phyloP scores from a whole-genome alignment of 2,329 filamentous ascomycete genomes.

The Cladosporium sp. region DNA sequence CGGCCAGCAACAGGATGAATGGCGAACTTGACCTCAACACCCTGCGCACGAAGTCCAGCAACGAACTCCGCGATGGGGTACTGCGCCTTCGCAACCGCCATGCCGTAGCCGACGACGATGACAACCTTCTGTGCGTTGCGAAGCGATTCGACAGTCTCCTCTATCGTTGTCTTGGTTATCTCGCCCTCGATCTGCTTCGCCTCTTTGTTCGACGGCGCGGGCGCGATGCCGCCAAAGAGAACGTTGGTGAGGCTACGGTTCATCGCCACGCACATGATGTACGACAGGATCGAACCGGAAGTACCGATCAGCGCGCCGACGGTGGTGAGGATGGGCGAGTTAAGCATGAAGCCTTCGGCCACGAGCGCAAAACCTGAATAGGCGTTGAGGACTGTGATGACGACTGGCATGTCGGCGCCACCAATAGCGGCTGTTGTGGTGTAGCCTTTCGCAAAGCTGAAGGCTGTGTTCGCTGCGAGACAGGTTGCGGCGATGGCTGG shows the following conservation, averaged over 20 bases:
- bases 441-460: slow-evolving; percentile 81
- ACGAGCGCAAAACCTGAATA: slow-evolving; percentile 88
- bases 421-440: slow-evolving; percentile 85
- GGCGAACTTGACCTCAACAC: slow-evolving; percentile 77
- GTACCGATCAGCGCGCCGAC: slow-evolving; percentile 84
- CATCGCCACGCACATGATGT: slow-evolving; percentile 86
- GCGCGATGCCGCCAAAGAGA: slow-evolving; percentile 73
- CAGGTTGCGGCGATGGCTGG: slow-evolving; percentile 74
- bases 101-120: slow-evolving; percentile 85
- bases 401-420: slow-evolving; percentile 89
- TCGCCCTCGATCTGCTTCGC: slow-evolving; percentile 69
- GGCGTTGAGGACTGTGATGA: slow-evolving; percentile 84
- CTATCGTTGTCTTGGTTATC: slow-evolving; percentile 70
- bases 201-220: slow-evolving; percentile 34
- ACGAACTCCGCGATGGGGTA: slow-evolving; percentile 85
- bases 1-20: slow-evolving; percentile 86
- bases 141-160: slow-evolving; percentile 72
- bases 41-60: slow-evolving; percentile 62
- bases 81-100: slow-evolving; percentile 91
- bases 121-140: slow-evolving; percentile 76
- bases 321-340: slow-evolving; percentile 77
- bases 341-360: slow-evolving; percentile 85
- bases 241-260: slow-evolving; percentile 86
- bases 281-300: slow-evolving; percentile 80
- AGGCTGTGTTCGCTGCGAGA: slow-evolving; percentile 64